phyloP scores from a whole-genome alignment of 2,329 filamentous ascomycete species.

The Boeremia exigua region DNA sequence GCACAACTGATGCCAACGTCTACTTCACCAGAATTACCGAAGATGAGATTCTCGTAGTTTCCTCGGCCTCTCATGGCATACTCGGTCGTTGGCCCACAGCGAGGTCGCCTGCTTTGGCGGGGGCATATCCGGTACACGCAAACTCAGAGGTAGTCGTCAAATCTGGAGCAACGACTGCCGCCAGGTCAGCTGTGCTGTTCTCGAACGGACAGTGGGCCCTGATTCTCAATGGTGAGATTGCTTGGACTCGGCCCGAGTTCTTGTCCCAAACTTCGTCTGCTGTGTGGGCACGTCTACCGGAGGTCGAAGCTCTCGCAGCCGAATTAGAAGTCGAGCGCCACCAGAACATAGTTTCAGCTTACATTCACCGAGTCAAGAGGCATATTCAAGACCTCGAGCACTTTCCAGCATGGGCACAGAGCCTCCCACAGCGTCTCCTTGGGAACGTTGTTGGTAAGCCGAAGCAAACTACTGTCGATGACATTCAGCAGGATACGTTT shows the following conservation, averaged over 20 bases:
- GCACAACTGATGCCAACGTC: constrained; percentile 78
- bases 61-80: constrained; percentile 77
- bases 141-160: constrained; percentile 84
- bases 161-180: constrained; percentile 70
- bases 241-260: constrained; percentile 83
- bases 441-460: constrained; percentile 62
- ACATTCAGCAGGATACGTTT: constrained; percentile 74
- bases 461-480: constrained; percentile 60
- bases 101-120: constrained; percentile 37
- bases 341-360: constrained; percentile 79
- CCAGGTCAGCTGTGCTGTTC: constrained; percentile 75
- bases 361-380: constrained; percentile 82
- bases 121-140: constrained; percentile 64
- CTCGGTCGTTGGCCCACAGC: constrained; percentile 75
- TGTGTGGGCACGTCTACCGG: constrained; percentile 78
- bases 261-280: constrained; percentile 81
- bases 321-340: constrained; percentile 87
- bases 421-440: constrained; percentile 72
- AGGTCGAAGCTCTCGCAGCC: constrained; percentile 75
- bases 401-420: constrained; percentile 74
- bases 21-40: constrained; percentile 86
- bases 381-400: constrained; percentile 79
- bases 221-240: constrained; percentile 78
- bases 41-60: constrained; percentile 74
- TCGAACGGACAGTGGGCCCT: constrained; percentile 78